These are phyloP conservation scores for Ceratobasidium sp. DNA, from an alignment of 1,284 basidiomycete species.

Conservation along the genomic window DNA sequence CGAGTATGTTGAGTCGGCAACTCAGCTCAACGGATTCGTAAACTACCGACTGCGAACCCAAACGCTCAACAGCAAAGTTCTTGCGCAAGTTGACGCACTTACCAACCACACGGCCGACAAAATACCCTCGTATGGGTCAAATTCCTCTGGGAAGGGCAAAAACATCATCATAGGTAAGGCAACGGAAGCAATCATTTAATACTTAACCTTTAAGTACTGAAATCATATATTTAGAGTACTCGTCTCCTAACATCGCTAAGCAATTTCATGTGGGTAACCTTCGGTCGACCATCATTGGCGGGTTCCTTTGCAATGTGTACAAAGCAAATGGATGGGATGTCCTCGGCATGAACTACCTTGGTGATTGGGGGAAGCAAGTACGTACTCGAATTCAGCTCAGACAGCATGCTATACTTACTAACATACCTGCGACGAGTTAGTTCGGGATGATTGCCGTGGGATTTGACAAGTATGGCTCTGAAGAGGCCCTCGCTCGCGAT, in stretches of 20 bases:
- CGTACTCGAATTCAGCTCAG: neutral
- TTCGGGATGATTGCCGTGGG: constrained; percentile 92
- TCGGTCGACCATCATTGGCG: constrained; percentile 96
- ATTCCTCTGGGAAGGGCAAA: constrained; percentile 81
- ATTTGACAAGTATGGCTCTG: constrained; percentile 90
- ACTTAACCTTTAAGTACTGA: neutral
- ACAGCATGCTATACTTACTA: neutral
- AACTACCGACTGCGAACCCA: constrained; percentile 80
- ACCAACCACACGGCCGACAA: constrained; percentile 68
- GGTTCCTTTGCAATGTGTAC: constrained; percentile 92
- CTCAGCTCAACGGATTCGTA: constrained; percentile 81
- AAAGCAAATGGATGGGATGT: constrained; percentile 95
- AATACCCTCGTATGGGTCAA: constrained; percentile 76
- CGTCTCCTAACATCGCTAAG: constrained; percentile 98
- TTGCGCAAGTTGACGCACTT: constrained; percentile 82
- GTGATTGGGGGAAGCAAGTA: constrained; percentile 87
- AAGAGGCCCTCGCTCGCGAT: constrained; percentile 84
- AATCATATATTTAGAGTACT: constrained; percentile 73
- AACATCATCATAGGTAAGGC: constrained; percentile 66
- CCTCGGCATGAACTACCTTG: constrained; percentile 90
- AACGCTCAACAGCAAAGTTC: constrained; percentile 78
- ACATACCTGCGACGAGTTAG: constrained; percentile 51
- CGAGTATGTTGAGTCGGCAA: constrained; percentile 72
- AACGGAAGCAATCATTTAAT: neutral
- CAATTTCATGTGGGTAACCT: constrained; percentile 98